Conservation (phyloP, 139 green algal genomes). For the Zygnema circumcarinatum region DNA sequence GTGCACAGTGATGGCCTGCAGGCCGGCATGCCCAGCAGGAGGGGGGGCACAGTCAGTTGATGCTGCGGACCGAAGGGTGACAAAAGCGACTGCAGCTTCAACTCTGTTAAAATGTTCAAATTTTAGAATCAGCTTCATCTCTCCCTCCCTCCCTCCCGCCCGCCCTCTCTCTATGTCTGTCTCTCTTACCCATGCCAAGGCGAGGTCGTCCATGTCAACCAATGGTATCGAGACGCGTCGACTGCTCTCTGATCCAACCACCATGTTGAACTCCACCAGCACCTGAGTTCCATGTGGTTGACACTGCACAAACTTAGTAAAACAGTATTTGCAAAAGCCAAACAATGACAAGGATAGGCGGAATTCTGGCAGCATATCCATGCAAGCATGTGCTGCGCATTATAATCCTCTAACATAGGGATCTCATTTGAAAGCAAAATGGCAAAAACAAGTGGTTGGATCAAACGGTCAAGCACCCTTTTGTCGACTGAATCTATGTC, state of each 20-base stretch:
- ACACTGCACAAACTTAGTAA: too few relatives aligned
- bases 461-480: slow-evolving; percentile 9
- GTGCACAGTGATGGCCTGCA: slow-evolving; percentile 84
- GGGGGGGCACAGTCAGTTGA: not conserved
- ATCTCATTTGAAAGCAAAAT: not conserved
- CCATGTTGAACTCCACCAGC: too few relatives aligned
- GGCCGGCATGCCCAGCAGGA: too few relatives aligned
- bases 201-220: slow-evolving; percentile 7
- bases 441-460: not conserved
- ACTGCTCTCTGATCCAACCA: too few relatives aligned
- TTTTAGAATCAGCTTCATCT: not conserved
- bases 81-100: not conserved
- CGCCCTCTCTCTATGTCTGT: not conserved
- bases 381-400: too few relatives aligned
- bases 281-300: too few relatives aligned
- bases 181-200: slow-evolving; percentile 23
- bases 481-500: slow-evolving; percentile 53
- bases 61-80: not conserved
- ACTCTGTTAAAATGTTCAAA: not conserved
- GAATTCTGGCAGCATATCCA: too few relatives aligned
- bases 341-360: too few relatives aligned
- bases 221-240: too few relatives aligned
- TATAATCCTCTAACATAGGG: too few relatives aligned
- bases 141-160: not conserved
- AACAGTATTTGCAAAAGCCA: too few relatives aligned